phyloP scores from a whole-genome alignment of 768 basidiomycete species.

The Neoboletus magnificus region DNA sequence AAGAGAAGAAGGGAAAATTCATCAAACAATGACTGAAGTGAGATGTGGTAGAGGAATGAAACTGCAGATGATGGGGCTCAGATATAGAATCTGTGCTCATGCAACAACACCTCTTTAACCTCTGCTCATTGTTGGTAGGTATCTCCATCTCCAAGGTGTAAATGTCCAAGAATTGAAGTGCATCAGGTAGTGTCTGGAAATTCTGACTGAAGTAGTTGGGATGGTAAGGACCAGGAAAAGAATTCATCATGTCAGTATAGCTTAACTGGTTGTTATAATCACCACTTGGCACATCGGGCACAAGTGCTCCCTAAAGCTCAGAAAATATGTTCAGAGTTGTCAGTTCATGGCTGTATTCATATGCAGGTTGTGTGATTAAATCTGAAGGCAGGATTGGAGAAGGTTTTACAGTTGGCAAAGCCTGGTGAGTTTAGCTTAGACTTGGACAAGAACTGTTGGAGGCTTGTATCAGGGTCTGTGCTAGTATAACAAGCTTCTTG shows the following conservation, averaged over 20 bases:
- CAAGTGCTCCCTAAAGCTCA: no score
- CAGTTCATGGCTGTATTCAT: no score
- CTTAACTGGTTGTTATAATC: conserved; percentile 25
- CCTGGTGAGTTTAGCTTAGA: no score
- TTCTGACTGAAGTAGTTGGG: conserved; percentile 64
- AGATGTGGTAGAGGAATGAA: conserved; percentile 55
- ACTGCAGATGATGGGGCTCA: conserved; percentile 58
- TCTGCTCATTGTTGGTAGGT: conserved; percentile 20
- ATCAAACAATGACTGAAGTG: conserved; percentile 61
- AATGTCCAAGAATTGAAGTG: conserved; percentile 50
- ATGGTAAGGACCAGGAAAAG: conserved; percentile 71
- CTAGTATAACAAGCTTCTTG: no score
- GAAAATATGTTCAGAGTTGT: no score
- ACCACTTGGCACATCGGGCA: no score
- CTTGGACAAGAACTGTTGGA: no score
- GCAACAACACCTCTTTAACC: conserved; percentile 62
- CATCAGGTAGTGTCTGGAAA: conserved; percentile 43
- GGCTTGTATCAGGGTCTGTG: no score
- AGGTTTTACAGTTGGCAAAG: no score
- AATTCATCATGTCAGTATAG: conserved; percentile 36
- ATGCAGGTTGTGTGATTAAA: no score
- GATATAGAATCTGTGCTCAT: conserved; percentile 60
- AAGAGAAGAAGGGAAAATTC: conserved; percentile 62
- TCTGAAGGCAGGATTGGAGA: no score
- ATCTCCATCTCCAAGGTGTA: conserved; percentile 47